Conservation (phyloP, 2,329 filamentous ascomycete genomes). For the Nectriaceae sp. region DNA sequence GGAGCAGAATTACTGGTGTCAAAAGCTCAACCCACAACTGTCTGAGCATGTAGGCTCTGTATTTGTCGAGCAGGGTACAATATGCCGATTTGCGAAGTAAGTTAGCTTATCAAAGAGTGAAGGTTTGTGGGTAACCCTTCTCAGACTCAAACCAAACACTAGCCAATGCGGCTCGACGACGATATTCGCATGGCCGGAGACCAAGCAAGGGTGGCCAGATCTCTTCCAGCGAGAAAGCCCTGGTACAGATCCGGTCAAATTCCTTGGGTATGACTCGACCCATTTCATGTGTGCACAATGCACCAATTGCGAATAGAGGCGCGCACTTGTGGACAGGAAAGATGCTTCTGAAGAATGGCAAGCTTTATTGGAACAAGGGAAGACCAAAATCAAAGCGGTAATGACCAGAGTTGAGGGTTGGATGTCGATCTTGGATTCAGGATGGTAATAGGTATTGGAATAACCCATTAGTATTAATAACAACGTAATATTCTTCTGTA, state of each 20-base stretch:
- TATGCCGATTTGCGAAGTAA: constrained; percentile 27
- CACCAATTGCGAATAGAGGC: constrained; percentile 17
- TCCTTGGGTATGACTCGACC: constrained; percentile 21
- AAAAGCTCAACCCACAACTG: constrained; percentile 19
- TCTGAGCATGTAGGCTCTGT: constrained; percentile 26
- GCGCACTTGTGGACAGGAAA: too few relatives aligned
- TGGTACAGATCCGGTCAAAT: constrained; percentile 5
- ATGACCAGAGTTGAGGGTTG: too few relatives aligned
- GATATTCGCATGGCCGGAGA: constrained; percentile 29
- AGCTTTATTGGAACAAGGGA: too few relatives aligned
- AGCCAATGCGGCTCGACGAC: constrained; percentile 16
- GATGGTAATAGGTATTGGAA: too few relatives aligned
- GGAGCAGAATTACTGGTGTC: constrained; percentile 26
- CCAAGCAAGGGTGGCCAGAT: constrained; percentile 20
- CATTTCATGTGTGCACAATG: constrained; percentile 28
- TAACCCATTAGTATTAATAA: too few relatives aligned
- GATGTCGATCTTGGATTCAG: too few relatives aligned
- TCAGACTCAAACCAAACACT: constrained; percentile 8
- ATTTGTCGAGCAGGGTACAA: constrained; percentile 24
- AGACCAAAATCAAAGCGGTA: too few relatives aligned
- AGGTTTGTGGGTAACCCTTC: constrained; percentile 7
- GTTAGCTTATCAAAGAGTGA: neutral
- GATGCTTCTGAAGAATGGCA: too few relatives aligned
- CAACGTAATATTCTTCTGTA: too few relatives aligned
- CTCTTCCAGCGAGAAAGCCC: constrained; percentile 19